phyloP scores from a whole-genome alignment of 225 moss, liverwort and hornwort species.

The Physcomitrellopsis africana region DNA sequence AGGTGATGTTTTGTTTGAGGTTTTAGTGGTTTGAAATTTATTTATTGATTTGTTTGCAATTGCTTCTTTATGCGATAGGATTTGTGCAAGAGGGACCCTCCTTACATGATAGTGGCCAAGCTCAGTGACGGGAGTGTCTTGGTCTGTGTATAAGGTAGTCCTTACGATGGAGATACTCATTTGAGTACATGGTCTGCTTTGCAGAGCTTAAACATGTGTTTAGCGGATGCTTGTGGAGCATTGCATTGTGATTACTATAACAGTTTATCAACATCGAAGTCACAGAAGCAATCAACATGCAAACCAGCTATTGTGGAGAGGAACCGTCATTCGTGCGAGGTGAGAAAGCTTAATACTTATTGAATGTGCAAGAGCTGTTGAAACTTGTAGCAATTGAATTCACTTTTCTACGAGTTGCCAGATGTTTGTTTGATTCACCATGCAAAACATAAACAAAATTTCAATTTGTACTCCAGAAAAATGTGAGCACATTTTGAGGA shows the following conservation, averaged over 20 bases:
- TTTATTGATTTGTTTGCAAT: constrained; percentile 7
- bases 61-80: constrained; percentile 8
- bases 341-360: constrained; percentile 30
- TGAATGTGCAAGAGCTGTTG: neutral
- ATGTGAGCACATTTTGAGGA: neutral
- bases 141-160: constrained; percentile 14
- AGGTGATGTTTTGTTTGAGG: constrained; percentile 25
- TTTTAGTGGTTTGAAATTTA: neutral
- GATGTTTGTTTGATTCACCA: neutral
- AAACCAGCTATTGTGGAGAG: constrained; percentile 74
- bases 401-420: neutral
- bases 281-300: constrained; percentile 57
- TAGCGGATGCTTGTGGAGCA: constrained; percentile 94
- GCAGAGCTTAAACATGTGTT: constrained; percentile 76
- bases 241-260: constrained; percentile 86
- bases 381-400: neutral
- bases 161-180: constrained; percentile 13
- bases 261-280: constrained; percentile 46
- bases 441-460: neutral
- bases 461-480: neutral
- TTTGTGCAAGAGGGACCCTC: neutral
- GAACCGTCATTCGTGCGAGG: constrained; percentile 92
- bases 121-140: too few relatives aligned
- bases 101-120: neutral
- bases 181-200: constrained; percentile 31